Evolutionary conservation across 306 rosid genomes (phyloP).

Genomic region (Citrullus colocynthis): DNA sequence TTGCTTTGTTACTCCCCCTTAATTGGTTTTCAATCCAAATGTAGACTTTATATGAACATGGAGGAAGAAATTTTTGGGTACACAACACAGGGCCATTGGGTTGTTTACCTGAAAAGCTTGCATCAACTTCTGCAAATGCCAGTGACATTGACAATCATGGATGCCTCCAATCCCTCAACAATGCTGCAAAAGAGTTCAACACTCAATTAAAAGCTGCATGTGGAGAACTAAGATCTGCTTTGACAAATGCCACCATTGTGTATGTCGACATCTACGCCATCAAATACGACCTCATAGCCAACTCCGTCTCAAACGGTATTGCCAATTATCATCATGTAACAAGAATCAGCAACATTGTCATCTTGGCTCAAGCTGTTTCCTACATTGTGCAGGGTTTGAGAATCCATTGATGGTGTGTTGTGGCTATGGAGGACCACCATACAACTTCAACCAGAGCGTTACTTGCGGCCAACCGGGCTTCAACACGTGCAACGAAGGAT

Average conservation of each 20-base stretch:
- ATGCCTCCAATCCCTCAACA: slow-evolving; percentile 14
- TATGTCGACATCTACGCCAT: slow-evolving; percentile 16
- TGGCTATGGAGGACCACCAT: slow-evolving; percentile 22
- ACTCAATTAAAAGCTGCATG: slow-evolving; percentile 2
- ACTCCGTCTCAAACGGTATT: slow-evolving; percentile 7
- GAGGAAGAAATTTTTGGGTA: slow-evolving; percentile 16
- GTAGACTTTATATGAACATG: slow-evolving; percentile 10
- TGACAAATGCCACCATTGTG: slow-evolving; percentile 16
- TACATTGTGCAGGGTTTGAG: slow-evolving; percentile 9
- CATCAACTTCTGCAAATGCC: not conserved
- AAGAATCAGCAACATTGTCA: not conserved
- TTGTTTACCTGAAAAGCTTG: slow-evolving; percentile 16
- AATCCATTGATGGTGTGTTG: slow-evolving; percentile 19
- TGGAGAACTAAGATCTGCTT: slow-evolving; percentile 12
- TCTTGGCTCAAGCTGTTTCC: not conserved
- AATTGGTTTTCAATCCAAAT: not conserved
- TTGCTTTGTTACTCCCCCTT: not conserved
- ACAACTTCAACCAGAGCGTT: slow-evolving; percentile 12
- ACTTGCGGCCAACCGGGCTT: slow-evolving; percentile 13
- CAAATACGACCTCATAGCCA: slow-evolving; percentile 16
- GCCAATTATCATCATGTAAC: not conserved
- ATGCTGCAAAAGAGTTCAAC: slow-evolving; percentile 18
- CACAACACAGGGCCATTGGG: slow-evolving; percentile 23
- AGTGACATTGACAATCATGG: slow-evolving; percentile 8
- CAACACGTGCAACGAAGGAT: slow-evolving; percentile 13